Conservation (phyloP, 169 alveolate species). For the Blepharisma undulans region DNA sequence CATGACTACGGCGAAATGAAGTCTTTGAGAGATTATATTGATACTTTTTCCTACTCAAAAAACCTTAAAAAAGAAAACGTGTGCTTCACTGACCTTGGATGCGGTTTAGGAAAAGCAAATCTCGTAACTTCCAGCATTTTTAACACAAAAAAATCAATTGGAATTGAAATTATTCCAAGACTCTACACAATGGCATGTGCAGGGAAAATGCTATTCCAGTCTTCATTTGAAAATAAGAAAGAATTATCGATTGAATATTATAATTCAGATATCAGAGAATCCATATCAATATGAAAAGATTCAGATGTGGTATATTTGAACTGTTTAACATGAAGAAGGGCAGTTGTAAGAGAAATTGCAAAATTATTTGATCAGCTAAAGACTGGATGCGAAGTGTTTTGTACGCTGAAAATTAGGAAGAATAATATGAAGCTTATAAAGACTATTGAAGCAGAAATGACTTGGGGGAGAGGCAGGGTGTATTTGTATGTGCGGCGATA, state of each 20-base stretch:
- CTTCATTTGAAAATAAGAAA: neutral
- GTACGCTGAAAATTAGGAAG: neutral
- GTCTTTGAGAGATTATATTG: neutral
- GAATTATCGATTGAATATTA: neutral
- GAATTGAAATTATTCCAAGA: constrained; percentile 18
- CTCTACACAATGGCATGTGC: neutral
- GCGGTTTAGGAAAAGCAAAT: constrained; percentile 25
- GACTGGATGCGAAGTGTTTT: neutral
- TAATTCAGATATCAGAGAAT: neutral
- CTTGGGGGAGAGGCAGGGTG: neutral
- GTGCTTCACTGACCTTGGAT: constrained; percentile 6
- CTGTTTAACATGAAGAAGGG: neutral
- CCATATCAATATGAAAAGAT: neutral
- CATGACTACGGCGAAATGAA: constrained; percentile 7
- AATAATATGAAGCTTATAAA: neutral
- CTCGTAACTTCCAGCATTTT: neutral
- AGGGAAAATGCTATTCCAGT: neutral
- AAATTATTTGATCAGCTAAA: neutral
- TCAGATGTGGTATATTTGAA: constrained; percentile 29
- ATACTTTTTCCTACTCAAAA: neutral
- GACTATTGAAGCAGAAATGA: neutral
- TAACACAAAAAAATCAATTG: neutral
- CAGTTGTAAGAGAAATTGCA: neutral
- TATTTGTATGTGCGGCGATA: neutral
- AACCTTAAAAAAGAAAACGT: neutral